Conservation (phyloP, 495 filamentous ascomycete species). For the Neurospora sublineolata region DNA sequence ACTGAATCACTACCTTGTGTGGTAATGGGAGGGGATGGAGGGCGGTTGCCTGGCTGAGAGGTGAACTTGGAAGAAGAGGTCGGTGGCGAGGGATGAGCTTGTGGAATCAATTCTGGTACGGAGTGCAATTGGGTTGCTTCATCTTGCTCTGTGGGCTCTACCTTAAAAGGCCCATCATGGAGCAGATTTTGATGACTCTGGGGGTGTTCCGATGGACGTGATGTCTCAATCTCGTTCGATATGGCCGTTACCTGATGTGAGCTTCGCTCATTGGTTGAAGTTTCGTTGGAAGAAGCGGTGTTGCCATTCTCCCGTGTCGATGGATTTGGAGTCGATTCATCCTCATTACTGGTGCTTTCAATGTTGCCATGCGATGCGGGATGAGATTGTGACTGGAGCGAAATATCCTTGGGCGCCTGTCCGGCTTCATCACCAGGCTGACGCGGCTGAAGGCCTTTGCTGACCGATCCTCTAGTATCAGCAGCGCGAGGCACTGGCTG, state of each 20-base stretch:
- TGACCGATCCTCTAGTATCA: neutral
- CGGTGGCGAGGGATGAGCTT: neutral
- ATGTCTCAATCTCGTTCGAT: neutral
- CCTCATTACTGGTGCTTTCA: neutral
- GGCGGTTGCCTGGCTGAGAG: neutral
- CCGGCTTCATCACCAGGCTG: neutral
- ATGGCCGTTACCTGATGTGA: neutral
- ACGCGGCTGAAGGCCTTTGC: no score
- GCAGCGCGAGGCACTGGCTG: neutral
- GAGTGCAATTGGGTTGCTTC: neutral
- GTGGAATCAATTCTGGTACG: neutral
- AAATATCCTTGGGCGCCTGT: neutral
- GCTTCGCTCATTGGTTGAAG: neutral
- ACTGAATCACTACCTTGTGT: neutral
- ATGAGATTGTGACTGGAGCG: neutral
- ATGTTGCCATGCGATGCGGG: neutral
- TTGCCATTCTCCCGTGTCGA: neutral
- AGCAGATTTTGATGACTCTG: neutral
- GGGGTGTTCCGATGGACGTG: neutral
- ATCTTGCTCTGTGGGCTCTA: neutral
- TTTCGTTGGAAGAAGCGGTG: neutral
- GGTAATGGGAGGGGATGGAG: neutral
- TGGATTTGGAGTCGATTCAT: neutral
- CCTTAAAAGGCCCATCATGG: neutral
- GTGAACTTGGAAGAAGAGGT: neutral